These are phyloP conservation scores for Aspergillus sojae DNA, from an alignment of 2,329 filamentous ascomycete species.

Conservation along the genomic window DNA sequence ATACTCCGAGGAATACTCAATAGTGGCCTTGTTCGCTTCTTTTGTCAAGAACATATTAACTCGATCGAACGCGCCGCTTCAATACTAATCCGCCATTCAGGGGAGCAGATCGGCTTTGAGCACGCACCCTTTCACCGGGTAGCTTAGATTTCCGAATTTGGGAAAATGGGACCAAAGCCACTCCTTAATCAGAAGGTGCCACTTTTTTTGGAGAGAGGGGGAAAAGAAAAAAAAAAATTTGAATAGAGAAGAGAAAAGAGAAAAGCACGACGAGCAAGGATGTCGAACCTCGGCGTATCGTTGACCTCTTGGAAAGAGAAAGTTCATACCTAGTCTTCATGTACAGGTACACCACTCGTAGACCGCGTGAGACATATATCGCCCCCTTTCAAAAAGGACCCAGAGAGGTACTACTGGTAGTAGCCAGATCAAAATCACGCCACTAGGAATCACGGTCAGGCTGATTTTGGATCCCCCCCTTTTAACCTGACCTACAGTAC, in stretches of 20 bases:
- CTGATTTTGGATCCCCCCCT: not conserved
- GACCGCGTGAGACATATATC: not conserved
- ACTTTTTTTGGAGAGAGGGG: not conserved
- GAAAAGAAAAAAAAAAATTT: no score
- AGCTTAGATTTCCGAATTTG: not conserved
- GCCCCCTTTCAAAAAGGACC: not conserved
- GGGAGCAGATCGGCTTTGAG: not conserved
- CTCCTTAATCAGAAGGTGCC: not conserved
- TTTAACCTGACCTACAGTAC: not conserved
- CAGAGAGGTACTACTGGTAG: not conserved
- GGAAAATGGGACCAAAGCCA: not conserved
- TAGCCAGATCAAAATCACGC: not conserved
- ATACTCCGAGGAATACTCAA: constrained; percentile 2
- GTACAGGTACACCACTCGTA: not conserved
- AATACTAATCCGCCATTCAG: not conserved
- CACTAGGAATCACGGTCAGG: not conserved
- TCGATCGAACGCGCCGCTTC: not conserved
- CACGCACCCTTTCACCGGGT: not conserved
- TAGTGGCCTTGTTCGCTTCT: constrained; percentile 1
- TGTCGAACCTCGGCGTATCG: not conserved
- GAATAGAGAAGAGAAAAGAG: not conserved
- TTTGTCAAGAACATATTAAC: not conserved
- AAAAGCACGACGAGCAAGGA: not conserved
- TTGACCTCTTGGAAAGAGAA: no score
- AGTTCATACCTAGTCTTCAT: no score